phyloP scores from a whole-genome alignment of 441 rosid genomes.

The Adansonia gregorii region DNA sequence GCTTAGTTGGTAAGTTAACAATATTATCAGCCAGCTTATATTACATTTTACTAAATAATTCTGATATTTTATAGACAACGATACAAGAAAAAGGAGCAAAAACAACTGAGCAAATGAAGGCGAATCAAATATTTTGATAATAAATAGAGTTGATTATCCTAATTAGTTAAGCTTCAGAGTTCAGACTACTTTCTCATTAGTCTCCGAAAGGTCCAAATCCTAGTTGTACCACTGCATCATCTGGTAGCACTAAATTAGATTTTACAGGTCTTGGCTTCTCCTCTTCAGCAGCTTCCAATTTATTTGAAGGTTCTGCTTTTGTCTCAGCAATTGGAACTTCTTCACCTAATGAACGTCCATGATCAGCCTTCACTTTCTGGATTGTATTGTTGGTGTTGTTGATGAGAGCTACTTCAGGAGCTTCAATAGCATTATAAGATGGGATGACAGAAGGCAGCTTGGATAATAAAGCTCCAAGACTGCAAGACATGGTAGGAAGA shows the following conservation, averaged over 20 bases:
- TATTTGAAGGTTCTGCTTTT: conserved; percentile 41
- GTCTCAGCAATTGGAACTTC: conserved; percentile 32
- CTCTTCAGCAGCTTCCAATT: conserved; percentile 39
- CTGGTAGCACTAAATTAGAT: conserved; percentile 30
- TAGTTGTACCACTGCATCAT: conserved; percentile 25
- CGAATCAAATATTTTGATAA: conserved; percentile 19
- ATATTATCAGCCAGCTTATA: conserved; percentile 5
- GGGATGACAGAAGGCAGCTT: conserved; percentile 52
- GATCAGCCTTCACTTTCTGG: conserved; percentile 33
- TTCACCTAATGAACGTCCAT: conserved; percentile 25
- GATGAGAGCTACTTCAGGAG: conserved; percentile 32
- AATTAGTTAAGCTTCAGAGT: conserved; percentile 37
- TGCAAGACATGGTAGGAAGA: conserved; percentile 49
- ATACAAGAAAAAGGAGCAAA: not conserved
- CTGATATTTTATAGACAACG: not conserved
- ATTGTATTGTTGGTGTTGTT: conserved; percentile 24
- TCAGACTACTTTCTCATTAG: conserved; percentile 27
- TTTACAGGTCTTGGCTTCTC: conserved; percentile 38
- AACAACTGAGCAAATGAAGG: not conserved
- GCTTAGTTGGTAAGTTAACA: not conserved
- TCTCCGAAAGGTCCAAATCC: conserved; percentile 38
- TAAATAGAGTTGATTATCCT: conserved; percentile 32
- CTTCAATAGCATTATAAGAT: conserved; percentile 36
- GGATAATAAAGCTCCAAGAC: conserved; percentile 55
- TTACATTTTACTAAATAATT: not conserved